phyloP scores from a whole-genome alignment of 495 filamentous ascomycete species.

The Xylaria acuta region DNA sequence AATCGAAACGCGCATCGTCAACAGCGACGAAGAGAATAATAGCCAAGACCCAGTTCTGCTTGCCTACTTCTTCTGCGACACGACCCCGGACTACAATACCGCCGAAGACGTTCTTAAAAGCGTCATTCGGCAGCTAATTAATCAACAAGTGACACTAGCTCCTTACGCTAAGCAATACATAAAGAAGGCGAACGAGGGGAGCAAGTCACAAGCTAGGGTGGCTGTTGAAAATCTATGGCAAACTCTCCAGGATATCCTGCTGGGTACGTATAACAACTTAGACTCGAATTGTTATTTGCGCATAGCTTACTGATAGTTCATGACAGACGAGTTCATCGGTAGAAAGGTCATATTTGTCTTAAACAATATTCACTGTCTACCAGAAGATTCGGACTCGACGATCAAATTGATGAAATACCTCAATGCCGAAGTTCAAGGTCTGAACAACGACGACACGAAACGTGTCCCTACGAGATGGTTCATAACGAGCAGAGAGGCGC shows the following conservation, averaged over 20 bases:
- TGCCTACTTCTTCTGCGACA: constrained; percentile 50
- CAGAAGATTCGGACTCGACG: constrained; percentile 46
- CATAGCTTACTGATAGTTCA: background rate
- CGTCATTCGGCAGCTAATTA: constrained; percentile 43
- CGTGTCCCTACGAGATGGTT: constrained; percentile 40
- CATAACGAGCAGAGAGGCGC: constrained; percentile 41
- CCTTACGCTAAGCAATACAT: constrained; percentile 44
- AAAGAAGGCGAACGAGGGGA: constrained; percentile 34
- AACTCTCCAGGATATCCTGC: constrained; percentile 43
- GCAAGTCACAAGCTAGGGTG: constrained; percentile 28
- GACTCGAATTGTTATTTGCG: background rate
- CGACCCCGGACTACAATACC: constrained; percentile 37
- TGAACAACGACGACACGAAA: constrained; percentile 29
- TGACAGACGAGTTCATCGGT: constrained; percentile 41
- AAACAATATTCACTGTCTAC: constrained; percentile 46
- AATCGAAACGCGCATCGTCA: constrained; percentile 34
- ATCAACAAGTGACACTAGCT: constrained; percentile 43
- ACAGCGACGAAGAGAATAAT: constrained; percentile 29
- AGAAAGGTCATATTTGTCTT: constrained; percentile 46
- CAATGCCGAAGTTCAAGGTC: constrained; percentile 31
- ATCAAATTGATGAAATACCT: constrained; percentile 43
- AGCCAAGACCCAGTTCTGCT: constrained; percentile 38
- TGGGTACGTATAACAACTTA: background rate
- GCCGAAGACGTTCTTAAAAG: constrained; percentile 50
- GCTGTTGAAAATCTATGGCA: constrained; percentile 48